Percentiles rank a stretch among this genome's conserved stretches.
These are phyloP conservation scores for Cyanophora paradoxa DNA, from an alignment of 78 protist species.

Conservation along the genomic window DNA sequence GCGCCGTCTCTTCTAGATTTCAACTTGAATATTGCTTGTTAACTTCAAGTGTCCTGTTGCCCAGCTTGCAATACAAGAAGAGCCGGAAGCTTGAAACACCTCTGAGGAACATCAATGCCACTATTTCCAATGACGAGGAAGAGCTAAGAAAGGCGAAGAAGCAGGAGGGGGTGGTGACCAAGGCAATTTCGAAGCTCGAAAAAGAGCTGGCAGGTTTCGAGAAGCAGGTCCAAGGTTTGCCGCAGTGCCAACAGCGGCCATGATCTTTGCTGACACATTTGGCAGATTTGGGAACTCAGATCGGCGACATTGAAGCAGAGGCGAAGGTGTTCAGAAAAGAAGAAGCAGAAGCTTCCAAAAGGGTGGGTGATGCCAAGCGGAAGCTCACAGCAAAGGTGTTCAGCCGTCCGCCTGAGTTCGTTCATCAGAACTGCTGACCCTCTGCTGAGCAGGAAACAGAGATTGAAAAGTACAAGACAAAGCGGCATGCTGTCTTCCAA, in stretches of 20 bases:
- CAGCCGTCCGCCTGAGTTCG: neutral
- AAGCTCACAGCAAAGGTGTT: neutral
- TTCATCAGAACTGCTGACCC: too few relatives aligned
- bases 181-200: neutral
- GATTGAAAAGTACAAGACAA: conserved; percentile 4
- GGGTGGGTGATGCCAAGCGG: neutral
- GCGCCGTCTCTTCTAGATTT: too few relatives aligned
- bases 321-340: neutral
- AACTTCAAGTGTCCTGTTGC: too few relatives aligned
- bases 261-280: neutral
- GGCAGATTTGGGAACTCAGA: neutral
- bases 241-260: conserved; percentile 1
- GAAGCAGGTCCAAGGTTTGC: neutral
- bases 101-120: too few relatives aligned
- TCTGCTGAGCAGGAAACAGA: conserved; percentile 6
- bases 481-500: conserved; percentile 11
- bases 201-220: neutral
- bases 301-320: neutral
- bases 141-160: neutral
- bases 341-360: conserved; percentile 1
- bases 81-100: too few relatives aligned
- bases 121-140: neutral
- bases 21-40: too few relatives aligned
- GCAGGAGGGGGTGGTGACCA: neutral
- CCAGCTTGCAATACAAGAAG: too few relatives aligned